Conservation (phyloP, 768 basidiomycete species). For the Termitomyces titanicus region DNA sequence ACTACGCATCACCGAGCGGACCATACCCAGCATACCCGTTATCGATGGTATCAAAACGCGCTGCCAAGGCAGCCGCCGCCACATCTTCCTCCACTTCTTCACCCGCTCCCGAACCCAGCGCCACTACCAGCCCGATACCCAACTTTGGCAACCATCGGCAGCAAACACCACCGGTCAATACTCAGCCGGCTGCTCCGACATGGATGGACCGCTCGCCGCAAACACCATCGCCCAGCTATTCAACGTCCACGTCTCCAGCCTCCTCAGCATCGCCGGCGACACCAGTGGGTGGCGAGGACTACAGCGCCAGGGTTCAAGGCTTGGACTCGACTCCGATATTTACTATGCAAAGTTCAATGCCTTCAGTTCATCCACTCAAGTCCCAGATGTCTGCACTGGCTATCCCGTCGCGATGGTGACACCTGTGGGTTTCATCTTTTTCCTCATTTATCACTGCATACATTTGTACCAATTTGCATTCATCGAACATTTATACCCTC, state of each 20-base stretch:
- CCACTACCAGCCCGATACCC: constrained; percentile 46
- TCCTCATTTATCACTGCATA: constrained; percentile 15
- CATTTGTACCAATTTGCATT: constrained; percentile 11
- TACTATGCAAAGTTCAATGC: constrained; percentile 26
- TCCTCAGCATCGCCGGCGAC: constrained; percentile 62
- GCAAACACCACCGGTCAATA: constrained; percentile 22
- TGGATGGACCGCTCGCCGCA: constrained; percentile 39
- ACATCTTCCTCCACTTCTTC: constrained; percentile 32
- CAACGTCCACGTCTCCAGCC: constrained; percentile 53
- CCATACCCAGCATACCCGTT: constrained; percentile 65
- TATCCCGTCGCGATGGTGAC: constrained; percentile 58
- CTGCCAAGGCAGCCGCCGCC: constrained; percentile 40
- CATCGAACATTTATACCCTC: constrained; percentile 14
- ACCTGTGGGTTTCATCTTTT: constrained; percentile 18
- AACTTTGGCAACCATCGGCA: constrained; percentile 37
- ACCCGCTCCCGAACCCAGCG: constrained; percentile 36
- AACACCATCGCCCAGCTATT: constrained; percentile 52
- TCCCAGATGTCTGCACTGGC: constrained; percentile 65
- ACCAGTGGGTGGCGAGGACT: constrained; percentile 48
- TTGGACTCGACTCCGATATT: constrained; percentile 38
- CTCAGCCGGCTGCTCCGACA: constrained; percentile 28
- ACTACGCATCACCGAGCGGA: constrained; percentile 47
- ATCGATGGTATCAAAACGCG: constrained; percentile 58
- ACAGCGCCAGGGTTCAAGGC: constrained; percentile 45
- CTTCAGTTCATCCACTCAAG: constrained; percentile 44